Conservation (phyloP, 2,329 filamentous ascomycete genomes). For the Pyrenophora teres region DNA sequence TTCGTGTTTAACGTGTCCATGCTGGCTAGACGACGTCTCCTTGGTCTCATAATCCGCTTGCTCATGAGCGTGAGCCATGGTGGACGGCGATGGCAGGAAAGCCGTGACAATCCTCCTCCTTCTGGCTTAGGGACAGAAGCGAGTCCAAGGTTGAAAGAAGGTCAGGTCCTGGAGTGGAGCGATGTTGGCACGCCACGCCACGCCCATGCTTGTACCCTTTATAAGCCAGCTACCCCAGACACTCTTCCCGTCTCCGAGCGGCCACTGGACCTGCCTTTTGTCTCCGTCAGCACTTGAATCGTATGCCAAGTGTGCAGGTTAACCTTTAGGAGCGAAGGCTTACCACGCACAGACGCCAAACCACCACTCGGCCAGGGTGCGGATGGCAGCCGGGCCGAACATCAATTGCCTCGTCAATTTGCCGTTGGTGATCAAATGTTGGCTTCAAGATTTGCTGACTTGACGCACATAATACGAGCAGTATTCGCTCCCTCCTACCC, state of each 20-base stretch:
- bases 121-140: too few relatives aligned
- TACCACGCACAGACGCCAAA: not conserved
- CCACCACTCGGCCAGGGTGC: conserved; percentile 14
- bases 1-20: conserved; percentile 36
- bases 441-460: too few relatives aligned
- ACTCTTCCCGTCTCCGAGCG: not conserved
- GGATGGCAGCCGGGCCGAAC: conserved; percentile 5
- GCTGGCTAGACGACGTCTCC: conserved; percentile 21
- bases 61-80: conserved; percentile 12
- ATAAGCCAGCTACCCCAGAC: not conserved
- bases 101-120: not conserved
- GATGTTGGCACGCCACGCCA: conserved; percentile 2
- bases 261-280: conserved; percentile 6
- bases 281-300: conserved; percentile 4
- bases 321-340: conserved; percentile 5
- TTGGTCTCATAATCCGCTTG: conserved; percentile 1
- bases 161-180: conserved; percentile 3
- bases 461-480: too few relatives aligned
- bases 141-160: not conserved
- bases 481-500: too few relatives aligned
- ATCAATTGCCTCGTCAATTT: too few relatives aligned
- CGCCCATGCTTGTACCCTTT: conserved; percentile 9
- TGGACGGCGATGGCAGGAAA: not conserved
- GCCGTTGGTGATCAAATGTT: too few relatives aligned
- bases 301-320: conserved; percentile 11